A percentile compares a stretch with the other conserved stretches of the same genome.
Evolutionary conservation across 2,329 filamentous ascomycete species (phyloP).

Genomic region (Fusarium siculi): DNA sequence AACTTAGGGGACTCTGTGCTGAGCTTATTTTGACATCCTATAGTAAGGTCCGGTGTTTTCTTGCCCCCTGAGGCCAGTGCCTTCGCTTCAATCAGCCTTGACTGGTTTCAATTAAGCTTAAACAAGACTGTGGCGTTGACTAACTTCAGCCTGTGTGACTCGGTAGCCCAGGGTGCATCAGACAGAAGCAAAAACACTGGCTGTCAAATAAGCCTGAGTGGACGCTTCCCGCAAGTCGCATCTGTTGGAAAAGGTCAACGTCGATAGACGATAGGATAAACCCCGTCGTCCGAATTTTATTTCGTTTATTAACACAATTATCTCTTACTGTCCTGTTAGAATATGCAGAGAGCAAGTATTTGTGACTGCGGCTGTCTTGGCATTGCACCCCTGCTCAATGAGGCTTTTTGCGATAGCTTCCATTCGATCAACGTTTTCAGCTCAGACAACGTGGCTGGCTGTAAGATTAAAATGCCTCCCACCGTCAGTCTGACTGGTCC

Average conservation of each 20-base stretch:
- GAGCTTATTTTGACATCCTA: no score
- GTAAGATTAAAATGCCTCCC: neutral
- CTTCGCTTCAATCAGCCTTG: neutral
- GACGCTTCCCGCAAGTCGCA: no score
- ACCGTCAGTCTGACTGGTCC: neutral
- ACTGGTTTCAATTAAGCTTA: neutral
- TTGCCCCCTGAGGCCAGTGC: no score
- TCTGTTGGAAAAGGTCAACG: no score
- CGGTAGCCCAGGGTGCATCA: neutral
- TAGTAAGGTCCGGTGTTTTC: no score
- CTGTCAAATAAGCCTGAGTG: neutral
- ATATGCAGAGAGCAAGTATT: accelerated
- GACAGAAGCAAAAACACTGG: neutral
- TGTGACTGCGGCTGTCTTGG: neutral
- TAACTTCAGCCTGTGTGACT: neutral
- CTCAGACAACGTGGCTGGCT: neutral
- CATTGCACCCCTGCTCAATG: neutral
- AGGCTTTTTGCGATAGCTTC: neutral
- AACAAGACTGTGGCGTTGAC: neutral
- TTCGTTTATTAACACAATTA: no score
- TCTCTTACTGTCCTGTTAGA: neutral
- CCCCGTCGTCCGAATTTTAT: no score
- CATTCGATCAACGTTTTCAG: neutral
- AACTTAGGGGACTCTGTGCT: no score
- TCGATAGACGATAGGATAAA: no score